Percentiles rank a stretch among this genome's conserved stretches.
Evolutionary conservation across 768 basidiomycete genomes (phyloP).

Genomic region (Cyclocybe cylindracea): DNA sequence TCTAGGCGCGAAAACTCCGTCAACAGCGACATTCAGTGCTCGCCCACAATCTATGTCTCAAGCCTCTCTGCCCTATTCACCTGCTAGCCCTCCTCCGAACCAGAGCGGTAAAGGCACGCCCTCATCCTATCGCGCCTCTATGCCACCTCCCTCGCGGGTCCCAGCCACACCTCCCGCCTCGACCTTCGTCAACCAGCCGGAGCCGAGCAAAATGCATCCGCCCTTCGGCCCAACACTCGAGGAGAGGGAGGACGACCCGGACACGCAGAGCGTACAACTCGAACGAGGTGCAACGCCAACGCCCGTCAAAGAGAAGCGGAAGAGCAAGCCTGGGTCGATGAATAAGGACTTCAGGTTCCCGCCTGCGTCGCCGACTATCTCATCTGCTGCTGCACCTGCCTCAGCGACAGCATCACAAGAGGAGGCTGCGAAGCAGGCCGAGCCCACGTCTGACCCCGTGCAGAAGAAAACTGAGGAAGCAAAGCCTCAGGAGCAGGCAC

Average conservation of each 20-base stretch:
- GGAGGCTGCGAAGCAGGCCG: neutral
- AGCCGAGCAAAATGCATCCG: slow-evolving; percentile 21
- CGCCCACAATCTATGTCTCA: slow-evolving; percentile 82
- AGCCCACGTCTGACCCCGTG: neutral
- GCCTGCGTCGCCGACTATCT: slow-evolving; percentile 29
- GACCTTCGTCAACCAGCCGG: slow-evolving; percentile 42
- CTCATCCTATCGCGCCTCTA: slow-evolving; percentile 60
- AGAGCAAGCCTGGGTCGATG: slow-evolving; percentile 72
- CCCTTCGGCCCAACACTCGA: slow-evolving; percentile 57
- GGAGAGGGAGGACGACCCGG: slow-evolving; percentile 42
- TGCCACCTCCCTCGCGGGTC: slow-evolving; percentile 57
- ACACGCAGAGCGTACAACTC: slow-evolving; percentile 30
- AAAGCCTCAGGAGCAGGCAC: slow-evolving; percentile 5
- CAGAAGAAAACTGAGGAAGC: slow-evolving; percentile 3
- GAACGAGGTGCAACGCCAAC: slow-evolving; percentile 20
- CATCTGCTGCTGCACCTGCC: slow-evolving; percentile 25
- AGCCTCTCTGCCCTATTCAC: slow-evolving; percentile 49
- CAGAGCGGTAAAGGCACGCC: slow-evolving; percentile 22
- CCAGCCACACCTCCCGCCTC: slow-evolving; percentile 18
- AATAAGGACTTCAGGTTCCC: slow-evolving; percentile 78
- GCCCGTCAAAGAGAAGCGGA: slow-evolving; percentile 34
- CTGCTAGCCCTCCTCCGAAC: slow-evolving; percentile 34
- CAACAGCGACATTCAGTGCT: slow-evolving; percentile 37
- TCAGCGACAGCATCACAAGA: neutral
- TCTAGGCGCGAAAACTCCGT: slow-evolving; percentile 62